phyloP scores from a whole-genome alignment of 345 rosid species.

The Mercurialis annua region DNA sequence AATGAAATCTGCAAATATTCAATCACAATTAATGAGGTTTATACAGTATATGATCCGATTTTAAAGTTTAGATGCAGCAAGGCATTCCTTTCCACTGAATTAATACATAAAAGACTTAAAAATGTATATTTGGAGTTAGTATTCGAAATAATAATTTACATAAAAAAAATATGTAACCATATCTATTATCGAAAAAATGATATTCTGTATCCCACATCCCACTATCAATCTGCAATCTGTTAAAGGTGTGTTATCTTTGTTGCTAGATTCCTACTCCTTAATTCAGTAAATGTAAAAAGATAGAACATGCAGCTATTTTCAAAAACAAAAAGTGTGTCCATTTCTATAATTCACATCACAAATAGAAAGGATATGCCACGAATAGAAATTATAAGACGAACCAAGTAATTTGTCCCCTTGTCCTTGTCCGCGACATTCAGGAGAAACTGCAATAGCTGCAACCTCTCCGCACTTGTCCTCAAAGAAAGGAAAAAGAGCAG shows the following conservation, averaged over 20 bases:
- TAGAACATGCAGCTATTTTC: neutral
- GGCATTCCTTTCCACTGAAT: neutral
- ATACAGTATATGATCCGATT: no score
- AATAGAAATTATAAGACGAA: conserved; percentile 21
- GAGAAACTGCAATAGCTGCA: conserved; percentile 87
- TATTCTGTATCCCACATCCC: neutral
- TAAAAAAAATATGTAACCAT: neutral
- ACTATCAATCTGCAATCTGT: neutral
- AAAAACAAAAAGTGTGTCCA: neutral
- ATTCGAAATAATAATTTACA: neutral
- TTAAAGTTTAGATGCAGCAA: neutral
- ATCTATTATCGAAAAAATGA: neutral
- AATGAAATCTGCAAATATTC: conserved; percentile 56
- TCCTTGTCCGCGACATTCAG: conserved; percentile 95
- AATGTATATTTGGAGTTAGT: neutral
- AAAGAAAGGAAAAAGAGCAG: conserved; percentile 82
- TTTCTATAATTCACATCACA: neutral
- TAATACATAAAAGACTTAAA: neutral
- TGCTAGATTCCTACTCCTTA: neutral
- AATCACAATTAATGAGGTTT: conserved; percentile 7
- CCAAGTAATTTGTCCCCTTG: conserved; percentile 96
- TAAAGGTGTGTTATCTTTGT: neutral
- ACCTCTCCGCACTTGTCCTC: conserved; percentile 87
- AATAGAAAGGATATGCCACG: neutral
- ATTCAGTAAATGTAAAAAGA: neutral